Base-by-base conservation (phyloP, 192 early-diverging fungal species). In the Coemansia sp. region DNA sequence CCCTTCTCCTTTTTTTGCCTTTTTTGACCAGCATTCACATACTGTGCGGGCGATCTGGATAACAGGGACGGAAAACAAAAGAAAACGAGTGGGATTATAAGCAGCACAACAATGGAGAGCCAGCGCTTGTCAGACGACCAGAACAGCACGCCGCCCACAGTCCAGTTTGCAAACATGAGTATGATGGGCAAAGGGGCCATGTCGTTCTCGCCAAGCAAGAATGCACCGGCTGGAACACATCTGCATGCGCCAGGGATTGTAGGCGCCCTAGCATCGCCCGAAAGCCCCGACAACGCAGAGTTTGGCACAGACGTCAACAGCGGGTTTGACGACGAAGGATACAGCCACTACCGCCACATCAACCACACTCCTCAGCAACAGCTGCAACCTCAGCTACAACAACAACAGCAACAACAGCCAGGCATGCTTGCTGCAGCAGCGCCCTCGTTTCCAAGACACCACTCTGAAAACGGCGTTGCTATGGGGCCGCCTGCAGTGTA, bases 271-370 rank as follows among this genome's bases (percentile, higher is more conserved):
- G 51, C 51, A 22, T 54, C 51, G 19, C 51, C 55, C 1, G 44
- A 56, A 13, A 69, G 71, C 55, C 67, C 67, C 4, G 71, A 45
- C 1, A 70, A 72, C 46, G 70, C 64, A 25, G 70, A 65, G 16
- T 72, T 81, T 72, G 79, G 70, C 32, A 59, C 72, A 10, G 79
- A 76, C 25, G 68, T 70, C 51, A 69, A 72, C 56, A 76, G 68
- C 53, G 79, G 79, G 2, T 82, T 82, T 53, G 79, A 82, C 71
- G 67, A 63, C 39, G 68, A 75, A n/a, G 71, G 71, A 22, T 73
- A 59, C 46, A 71, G 71, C 45, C 75, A 82, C 66, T 82, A 82
- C 66, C 71, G 64, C 54, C 69, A 71, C 44, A 20, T 70, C 45
- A 70, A 65, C 71, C 48, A 58, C 16, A 20, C 48, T 14, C 68